Evolutionary conservation across 2,329 filamentous ascomycete species (phyloP).

Genomic region (Hysterium pulicare): DNA sequence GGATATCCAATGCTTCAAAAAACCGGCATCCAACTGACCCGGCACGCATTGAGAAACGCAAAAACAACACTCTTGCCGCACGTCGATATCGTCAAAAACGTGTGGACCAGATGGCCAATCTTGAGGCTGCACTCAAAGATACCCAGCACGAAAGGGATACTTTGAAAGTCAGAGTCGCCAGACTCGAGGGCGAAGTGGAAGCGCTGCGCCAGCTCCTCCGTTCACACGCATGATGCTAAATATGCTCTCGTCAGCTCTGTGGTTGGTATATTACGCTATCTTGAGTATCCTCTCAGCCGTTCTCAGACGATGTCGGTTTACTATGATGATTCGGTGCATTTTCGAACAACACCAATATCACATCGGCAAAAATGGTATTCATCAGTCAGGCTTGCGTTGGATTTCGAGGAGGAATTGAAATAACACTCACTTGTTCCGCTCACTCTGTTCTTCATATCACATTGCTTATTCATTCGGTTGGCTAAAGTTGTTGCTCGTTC

Average conservation of each 20-base stretch:
- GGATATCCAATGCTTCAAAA: constrained; percentile 21
- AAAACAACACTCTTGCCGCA: constrained; percentile 68
- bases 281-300: background rate
- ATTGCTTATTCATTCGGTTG: no score
- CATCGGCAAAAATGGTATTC: constrained; percentile 1
- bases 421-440: no score
- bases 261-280: background rate
- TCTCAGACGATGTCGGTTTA: constrained; percentile 2
- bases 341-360: background rate
- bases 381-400: no score
- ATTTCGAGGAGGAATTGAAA: no score
- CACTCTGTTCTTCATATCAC: no score
- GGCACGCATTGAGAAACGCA: constrained; percentile 52
- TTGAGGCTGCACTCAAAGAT: constrained; percentile 58
- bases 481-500: no score
- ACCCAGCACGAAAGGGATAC: constrained; percentile 62
- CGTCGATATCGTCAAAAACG: constrained; percentile 69
- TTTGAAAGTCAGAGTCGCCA: constrained; percentile 59
- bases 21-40: constrained; percentile 18
- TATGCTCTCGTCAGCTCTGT: background rate
- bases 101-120: constrained; percentile 61
- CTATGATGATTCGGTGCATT: background rate
- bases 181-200: constrained; percentile 63
- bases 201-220: constrained; percentile 50
- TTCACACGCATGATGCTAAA: background rate